phyloP scores from a whole-genome alignment of 108 stramenopile genomes.

The Skeletonema marinoi region DNA sequence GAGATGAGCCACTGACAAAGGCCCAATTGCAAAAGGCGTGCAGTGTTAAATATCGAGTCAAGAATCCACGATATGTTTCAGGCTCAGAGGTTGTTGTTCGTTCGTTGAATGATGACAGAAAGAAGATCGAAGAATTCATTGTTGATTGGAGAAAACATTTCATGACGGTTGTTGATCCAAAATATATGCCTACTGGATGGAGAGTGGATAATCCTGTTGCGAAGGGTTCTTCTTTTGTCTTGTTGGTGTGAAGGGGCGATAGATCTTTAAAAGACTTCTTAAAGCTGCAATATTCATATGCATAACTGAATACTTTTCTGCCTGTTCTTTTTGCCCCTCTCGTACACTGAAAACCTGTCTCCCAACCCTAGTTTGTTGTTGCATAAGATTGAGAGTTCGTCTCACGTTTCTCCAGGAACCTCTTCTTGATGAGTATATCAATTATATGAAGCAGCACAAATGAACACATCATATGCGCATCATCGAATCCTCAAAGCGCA shows the following conservation, averaged over 20 bases:
- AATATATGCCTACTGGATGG: constrained; percentile 77
- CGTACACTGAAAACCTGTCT: too few species aligned
- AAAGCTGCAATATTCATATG: too few species aligned
- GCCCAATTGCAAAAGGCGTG: constrained; percentile 51
- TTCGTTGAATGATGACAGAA: constrained; percentile 25
- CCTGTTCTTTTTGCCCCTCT: too few species aligned
- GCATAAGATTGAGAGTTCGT: too few species aligned
- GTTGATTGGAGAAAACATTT: constrained; percentile 76
- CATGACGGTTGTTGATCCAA: constrained; percentile 54
- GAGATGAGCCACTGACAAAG: constrained; percentile 36
- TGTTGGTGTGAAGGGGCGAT: neutral
- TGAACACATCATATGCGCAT: too few species aligned
- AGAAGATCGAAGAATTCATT: constrained; percentile 62
- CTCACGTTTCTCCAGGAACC: too few species aligned
- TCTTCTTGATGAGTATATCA: too few species aligned
- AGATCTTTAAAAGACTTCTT: neutral
- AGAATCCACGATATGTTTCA: constrained; percentile 70
- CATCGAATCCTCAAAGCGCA: too few species aligned
- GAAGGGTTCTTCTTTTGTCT: neutral
- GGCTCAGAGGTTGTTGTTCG: constrained; percentile 60
- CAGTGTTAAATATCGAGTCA: constrained; percentile 49
- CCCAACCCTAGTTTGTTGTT: too few species aligned
- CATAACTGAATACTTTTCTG: too few species aligned
- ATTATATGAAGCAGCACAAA: too few species aligned
- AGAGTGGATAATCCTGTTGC: constrained; percentile 67